Evolutionary conservation across 176 grass and related monocot genomes (phyloP).

Genomic region (Puccinellia tenuiflora): DNA sequence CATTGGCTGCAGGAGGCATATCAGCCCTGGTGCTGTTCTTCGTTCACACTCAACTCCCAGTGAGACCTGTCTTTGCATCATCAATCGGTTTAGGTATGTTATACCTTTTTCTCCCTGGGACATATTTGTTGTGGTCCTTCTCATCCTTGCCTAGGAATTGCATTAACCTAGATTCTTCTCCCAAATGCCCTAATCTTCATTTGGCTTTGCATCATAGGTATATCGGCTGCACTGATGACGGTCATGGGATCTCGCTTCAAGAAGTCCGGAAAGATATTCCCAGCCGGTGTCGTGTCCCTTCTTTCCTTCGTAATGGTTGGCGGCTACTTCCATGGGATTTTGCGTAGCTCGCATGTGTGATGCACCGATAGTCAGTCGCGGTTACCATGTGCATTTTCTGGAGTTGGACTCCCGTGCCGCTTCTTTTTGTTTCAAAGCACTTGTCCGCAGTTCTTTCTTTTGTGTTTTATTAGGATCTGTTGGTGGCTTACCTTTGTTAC

Average conservation of each 20-base stretch:
- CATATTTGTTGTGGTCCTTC: not conserved
- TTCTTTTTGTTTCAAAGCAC: not conserved
- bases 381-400: not conserved
- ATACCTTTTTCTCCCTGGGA: not conserved
- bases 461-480: not conserved
- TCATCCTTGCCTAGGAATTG: slow-evolving; percentile 8
- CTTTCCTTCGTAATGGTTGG: slow-evolving; percentile 75
- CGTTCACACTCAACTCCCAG: slow-evolving; percentile 77
- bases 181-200: not conserved
- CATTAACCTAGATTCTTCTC: not conserved
- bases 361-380: not conserved
- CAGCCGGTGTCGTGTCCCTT: slow-evolving; percentile 62
- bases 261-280: slow-evolving; percentile 78
- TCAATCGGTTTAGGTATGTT: slow-evolving; percentile 56
- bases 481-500: not conserved
- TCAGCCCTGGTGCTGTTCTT: slow-evolving; percentile 51
- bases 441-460: not conserved
- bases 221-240: slow-evolving; percentile 55
- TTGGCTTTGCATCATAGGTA: slow-evolving; percentile 27
- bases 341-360: slow-evolving; percentile 53
- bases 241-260: slow-evolving; percentile 87
- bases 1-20: slow-evolving; percentile 61
- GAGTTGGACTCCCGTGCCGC: not conserved
- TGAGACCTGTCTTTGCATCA: slow-evolving; percentile 58
- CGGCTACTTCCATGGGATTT: slow-evolving; percentile 72